These are phyloP conservation scores for Mycena belliarum DNA, from an alignment of 768 basidiomycete species.

Conservation along the genomic window DNA sequence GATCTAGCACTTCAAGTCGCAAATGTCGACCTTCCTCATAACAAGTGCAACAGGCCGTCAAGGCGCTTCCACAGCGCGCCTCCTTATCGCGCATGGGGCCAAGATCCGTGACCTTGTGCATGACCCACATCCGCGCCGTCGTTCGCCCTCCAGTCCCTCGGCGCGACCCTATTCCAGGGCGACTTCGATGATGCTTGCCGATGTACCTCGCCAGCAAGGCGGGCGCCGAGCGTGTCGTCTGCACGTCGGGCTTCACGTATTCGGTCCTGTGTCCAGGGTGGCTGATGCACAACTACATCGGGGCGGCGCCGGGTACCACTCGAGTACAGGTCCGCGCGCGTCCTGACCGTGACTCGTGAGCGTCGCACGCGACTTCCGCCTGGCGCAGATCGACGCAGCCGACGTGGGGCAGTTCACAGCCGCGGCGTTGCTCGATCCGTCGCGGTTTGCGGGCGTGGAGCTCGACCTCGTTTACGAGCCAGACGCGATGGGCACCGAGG, in stretches of 20 bases:
- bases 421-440: slow-evolving; percentile 11
- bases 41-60: slow-evolving; percentile 19
- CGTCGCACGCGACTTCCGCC: slow-evolving; percentile 1
- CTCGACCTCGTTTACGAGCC: slow-evolving; percentile 7
- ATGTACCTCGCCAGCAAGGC: slow-evolving; percentile 19
- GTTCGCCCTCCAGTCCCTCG: slow-evolving; percentile 2
- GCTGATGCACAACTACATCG: slow-evolving; percentile 19
- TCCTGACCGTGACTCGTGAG: slow-evolving; percentile 14
- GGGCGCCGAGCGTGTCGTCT: slow-evolving; percentile 11
- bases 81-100: slow-evolving; percentile 14
- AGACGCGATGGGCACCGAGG: slow-evolving; percentile 6
- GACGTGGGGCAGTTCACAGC: slow-evolving; percentile 17
- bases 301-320: not conserved
- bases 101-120: slow-evolving; percentile 16
- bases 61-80: slow-evolving; percentile 11
- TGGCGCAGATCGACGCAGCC: slow-evolving; percentile 11
- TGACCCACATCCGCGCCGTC: slow-evolving; percentile 2
- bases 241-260: slow-evolving; percentile 17
- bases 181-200: slow-evolving; percentile 10
- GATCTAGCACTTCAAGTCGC: not conserved
- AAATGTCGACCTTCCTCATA: slow-evolving; percentile 17
- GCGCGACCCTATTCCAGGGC: slow-evolving; percentile 15
- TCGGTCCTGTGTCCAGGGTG: slow-evolving; percentile 17
- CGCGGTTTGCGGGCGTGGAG: slow-evolving; percentile 4
- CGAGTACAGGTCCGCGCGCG: slow-evolving; percentile 7